Evolutionary conservation across 805 yeast species (phyloP).

Genomic region (Candida krabiensis): DNA sequence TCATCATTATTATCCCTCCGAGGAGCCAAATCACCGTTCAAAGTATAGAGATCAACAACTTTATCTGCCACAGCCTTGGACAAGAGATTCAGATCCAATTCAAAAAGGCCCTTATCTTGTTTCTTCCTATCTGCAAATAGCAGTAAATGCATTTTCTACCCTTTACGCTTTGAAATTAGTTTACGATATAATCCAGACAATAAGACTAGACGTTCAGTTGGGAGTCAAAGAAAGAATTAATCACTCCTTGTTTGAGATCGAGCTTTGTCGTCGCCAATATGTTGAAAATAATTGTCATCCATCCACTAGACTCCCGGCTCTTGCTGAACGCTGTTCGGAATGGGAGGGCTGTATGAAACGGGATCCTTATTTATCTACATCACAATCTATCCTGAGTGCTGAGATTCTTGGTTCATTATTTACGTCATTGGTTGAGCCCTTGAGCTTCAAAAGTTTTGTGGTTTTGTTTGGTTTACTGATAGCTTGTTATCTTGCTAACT

Average conservation of each 20-base stretch:
- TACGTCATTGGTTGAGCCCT: constrained; percentile 65
- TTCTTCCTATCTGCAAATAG: constrained; percentile 60
- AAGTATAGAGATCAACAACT: neutral
- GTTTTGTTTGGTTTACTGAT: constrained; percentile 37
- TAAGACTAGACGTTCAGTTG: constrained; percentile 53
- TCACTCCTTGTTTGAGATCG: constrained; percentile 50
- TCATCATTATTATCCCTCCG: constrained; percentile 10
- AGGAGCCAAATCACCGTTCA: neutral
- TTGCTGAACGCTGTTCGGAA: constrained; percentile 53
- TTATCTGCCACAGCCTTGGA: constrained; percentile 61
- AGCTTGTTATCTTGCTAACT: constrained; percentile 57
- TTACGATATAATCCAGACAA: constrained; percentile 44
- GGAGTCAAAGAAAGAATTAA: constrained; percentile 49
- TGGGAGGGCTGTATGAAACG: constrained; percentile 71
- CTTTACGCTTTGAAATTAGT: constrained; percentile 44
- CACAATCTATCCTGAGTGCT: constrained; percentile 59
- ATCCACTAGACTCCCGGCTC: constrained; percentile 55
- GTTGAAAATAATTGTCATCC: constrained; percentile 57
- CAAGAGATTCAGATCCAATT: constrained; percentile 47
- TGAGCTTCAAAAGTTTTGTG: constrained; percentile 57
- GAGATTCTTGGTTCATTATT: constrained; percentile 60
- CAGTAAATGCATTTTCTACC: constrained; percentile 49
- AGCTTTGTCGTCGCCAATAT: constrained; percentile 52
- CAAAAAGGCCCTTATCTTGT: constrained; percentile 55
- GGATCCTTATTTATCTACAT: constrained; percentile 46